Conservation (phyloP, 2,329 filamentous ascomycete species). For the Phyllosticta ampelicida region DNA sequence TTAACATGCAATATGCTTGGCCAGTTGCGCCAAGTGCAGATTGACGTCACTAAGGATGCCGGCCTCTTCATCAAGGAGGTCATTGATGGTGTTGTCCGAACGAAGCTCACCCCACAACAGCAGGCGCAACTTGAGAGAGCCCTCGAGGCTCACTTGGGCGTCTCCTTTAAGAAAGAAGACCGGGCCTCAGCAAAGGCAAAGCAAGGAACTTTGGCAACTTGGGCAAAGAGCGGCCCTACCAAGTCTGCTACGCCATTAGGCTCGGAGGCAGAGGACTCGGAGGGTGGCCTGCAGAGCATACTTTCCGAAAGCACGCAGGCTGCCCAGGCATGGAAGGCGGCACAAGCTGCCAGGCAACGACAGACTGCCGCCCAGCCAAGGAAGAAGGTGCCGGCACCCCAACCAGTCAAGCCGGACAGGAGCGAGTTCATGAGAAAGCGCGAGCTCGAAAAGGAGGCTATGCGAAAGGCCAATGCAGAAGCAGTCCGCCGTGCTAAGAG, state of each 20-base stretch:
- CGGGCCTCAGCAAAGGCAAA: conserved; percentile 16
- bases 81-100: conserved; percentile 54
- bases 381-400: conserved; percentile 13
- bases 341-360: conserved; percentile 13
- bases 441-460: conserved; percentile 63
- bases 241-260: background rate
- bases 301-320: conserved; percentile 31
- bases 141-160: conserved; percentile 43
- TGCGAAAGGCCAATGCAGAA: conserved; percentile 61
- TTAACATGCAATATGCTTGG: conserved; percentile 76
- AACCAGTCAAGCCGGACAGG: conserved; percentile 31
- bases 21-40: conserved; percentile 64
- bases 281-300: conserved; percentile 35
- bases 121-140: conserved; percentile 67
- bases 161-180: conserved; percentile 23
- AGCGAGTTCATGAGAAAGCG: conserved; percentile 61
- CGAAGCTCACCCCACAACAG: conserved; percentile 71
- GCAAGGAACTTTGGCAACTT: conserved; percentile 16
- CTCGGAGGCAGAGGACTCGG: conserved; percentile 3
- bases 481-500: conserved; percentile 60
- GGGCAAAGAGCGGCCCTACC: conserved; percentile 2
- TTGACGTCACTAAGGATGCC: conserved; percentile 55
- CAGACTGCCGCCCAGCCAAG: conserved; percentile 6
- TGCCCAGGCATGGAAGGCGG: conserved; percentile 17
- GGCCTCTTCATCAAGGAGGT: conserved; percentile 55